phyloP scores from a whole-genome alignment of 2,329 filamentous ascomycete species.

The Penicillium capsulatum region DNA sequence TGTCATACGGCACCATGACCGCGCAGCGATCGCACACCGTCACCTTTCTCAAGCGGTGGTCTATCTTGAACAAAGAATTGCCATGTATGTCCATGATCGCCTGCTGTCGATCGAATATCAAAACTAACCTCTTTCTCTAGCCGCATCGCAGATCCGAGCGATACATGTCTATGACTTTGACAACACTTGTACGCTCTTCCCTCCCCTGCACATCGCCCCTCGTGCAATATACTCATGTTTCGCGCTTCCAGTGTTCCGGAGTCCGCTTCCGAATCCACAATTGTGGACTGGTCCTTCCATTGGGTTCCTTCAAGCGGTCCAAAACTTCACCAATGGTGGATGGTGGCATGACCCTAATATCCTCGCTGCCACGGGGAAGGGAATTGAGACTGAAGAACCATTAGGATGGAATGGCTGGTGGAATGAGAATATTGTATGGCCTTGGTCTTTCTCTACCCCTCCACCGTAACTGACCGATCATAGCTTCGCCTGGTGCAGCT shows the following conservation, averaged over 20 bases:
- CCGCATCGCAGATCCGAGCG: constrained; percentile 64
- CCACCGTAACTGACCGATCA: constrained; percentile 22
- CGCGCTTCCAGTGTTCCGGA: constrained; percentile 68
- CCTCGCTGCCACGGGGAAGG: constrained; percentile 78
- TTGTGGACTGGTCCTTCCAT: constrained; percentile 79
- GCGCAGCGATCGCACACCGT: constrained; percentile 50
- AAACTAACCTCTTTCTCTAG: constrained; percentile 30
- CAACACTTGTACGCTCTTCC: constrained; percentile 65
- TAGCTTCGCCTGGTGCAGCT: constrained; percentile 68
- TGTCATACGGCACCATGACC: constrained; percentile 21
- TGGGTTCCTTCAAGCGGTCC: constrained; percentile 69
- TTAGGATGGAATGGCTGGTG: constrained; percentile 90
- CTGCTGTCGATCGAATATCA: neutral
- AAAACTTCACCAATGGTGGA: constrained; percentile 74
- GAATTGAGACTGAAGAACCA: constrained; percentile 73
- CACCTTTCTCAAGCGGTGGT: constrained; percentile 80
- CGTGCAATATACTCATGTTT: neutral
- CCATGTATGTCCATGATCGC: constrained; percentile 51
- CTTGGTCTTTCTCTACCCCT: neutral
- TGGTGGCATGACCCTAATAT: constrained; percentile 97
- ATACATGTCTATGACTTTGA: constrained; percentile 98
- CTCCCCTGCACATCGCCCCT: neutral
- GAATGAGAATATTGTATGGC: constrained; percentile 79
- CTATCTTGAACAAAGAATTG: constrained; percentile 66
- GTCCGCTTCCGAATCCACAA: constrained; percentile 80